phyloP scores from a whole-genome alignment of 23 red algal genomes.

The Cyanidiococcus yangmingshanensis region DNA sequence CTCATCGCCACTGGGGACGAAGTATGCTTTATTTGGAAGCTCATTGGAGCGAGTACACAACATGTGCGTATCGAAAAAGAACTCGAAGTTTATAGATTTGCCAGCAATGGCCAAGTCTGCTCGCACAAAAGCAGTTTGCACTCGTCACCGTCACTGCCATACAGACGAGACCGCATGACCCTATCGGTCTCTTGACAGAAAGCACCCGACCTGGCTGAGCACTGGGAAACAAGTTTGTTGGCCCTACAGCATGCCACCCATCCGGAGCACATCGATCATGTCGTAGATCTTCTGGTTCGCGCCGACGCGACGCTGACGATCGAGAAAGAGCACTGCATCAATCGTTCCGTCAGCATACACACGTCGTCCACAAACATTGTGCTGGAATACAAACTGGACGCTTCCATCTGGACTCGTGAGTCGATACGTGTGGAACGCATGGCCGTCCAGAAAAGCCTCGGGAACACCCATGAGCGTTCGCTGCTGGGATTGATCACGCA shows the following conservation, averaged over 20 bases:
- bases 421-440: slow-evolving; percentile 95
- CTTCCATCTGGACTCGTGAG: slow-evolving; percentile 69
- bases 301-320: slow-evolving; percentile 22
- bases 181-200: too few species aligned
- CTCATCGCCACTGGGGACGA: too few species aligned
- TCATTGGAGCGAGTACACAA: too few species aligned
- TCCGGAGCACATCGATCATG: slow-evolving; percentile 86
- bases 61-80: too few species aligned
- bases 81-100: too few species aligned
- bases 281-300: slow-evolving; percentile 31
- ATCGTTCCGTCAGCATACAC: slow-evolving; percentile 94
- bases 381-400: slow-evolving; percentile 83
- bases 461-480: slow-evolving; percentile 64
- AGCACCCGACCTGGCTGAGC: too few species aligned
- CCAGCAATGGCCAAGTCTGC: too few species aligned
- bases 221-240: too few species aligned
- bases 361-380: slow-evolving; percentile 80
- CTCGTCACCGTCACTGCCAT: too few species aligned
- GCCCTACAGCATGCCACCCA: slow-evolving; percentile 49
- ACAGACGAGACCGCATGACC: too few species aligned
- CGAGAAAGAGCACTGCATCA: slow-evolving; percentile 79
- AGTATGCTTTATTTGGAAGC: too few species aligned
- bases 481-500: slow-evolving; percentile 41
- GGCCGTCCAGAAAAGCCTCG: slow-evolving; percentile 47
- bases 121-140: too few species aligned